These are phyloP conservation scores for Hanseniaspora nectarophila DNA, from an alignment of 805 yeast species.

Conservation along the genomic window DNA sequence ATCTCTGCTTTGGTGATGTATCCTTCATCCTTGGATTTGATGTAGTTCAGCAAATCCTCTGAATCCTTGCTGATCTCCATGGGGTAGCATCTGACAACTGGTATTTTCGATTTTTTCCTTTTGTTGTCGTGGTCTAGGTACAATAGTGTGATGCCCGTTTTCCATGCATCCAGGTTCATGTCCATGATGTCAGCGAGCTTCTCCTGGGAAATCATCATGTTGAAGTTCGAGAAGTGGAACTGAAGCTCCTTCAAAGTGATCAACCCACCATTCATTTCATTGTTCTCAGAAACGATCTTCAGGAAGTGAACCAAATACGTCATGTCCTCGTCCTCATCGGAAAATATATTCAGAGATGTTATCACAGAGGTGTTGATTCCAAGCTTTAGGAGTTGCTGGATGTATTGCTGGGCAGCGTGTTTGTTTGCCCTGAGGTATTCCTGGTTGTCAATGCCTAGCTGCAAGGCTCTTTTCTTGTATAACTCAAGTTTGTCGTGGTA, in stretches of 20 bases:
- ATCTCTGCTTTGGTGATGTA: conserved; percentile 16
- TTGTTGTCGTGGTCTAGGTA: background rate
- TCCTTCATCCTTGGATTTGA: background rate
- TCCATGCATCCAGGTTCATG: conserved; percentile 3
- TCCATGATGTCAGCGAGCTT: background rate
- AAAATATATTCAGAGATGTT: conserved; percentile 7
- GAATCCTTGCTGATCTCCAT: conserved; percentile 13
- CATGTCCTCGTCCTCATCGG: background rate
- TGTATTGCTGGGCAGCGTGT: conserved; percentile 1
- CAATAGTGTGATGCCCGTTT: conserved; percentile 1
- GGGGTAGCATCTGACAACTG: conserved; percentile 10
- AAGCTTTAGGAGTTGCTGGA: conserved; percentile 3
- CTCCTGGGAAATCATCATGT: conserved; percentile 6
- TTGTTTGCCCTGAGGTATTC: conserved; percentile 6
- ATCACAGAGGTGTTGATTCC: conserved; percentile 5
- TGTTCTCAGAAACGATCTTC: conserved; percentile 2
- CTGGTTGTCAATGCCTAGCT: conserved; percentile 7
- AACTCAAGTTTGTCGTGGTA: background rate
- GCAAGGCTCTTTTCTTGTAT: conserved; percentile 7
- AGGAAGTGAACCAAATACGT: conserved; percentile 1
- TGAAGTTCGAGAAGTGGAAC: conserved; percentile 8
- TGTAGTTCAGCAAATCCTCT: background rate
- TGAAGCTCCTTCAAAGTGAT: conserved; percentile 10
- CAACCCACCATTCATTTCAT: conserved; percentile 9
- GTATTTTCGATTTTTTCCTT: background rate